Conservation (phyloP, 805 yeast genomes). For the Wickerhamomyces bisporus region DNA sequence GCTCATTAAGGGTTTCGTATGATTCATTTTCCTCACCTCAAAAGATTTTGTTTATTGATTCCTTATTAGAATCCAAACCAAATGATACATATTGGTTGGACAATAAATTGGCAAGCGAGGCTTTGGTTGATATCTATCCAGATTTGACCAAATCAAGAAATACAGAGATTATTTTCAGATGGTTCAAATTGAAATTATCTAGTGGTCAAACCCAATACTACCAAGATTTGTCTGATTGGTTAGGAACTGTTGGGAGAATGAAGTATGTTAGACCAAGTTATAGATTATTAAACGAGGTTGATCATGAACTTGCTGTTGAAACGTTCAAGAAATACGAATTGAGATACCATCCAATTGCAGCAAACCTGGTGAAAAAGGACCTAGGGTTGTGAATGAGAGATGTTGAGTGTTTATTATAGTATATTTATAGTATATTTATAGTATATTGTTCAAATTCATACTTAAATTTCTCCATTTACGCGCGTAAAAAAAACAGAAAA, state of each 20-base stretch:
- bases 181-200: constrained; percentile 62
- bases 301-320: constrained; percentile 55
- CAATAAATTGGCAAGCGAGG: constrained; percentile 28
- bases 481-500: no score
- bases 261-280: constrained; percentile 89
- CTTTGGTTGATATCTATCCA: constrained; percentile 33
- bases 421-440: background rate
- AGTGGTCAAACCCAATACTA: constrained; percentile 45
- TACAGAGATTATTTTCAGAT: constrained; percentile 78
- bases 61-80: constrained; percentile 48
- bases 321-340: constrained; percentile 58
- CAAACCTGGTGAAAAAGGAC: constrained; percentile 79
- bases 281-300: constrained; percentile 56
- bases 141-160: constrained; percentile 48
- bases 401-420: no score
- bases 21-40: constrained; percentile 65
- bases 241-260: constrained; percentile 92
- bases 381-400: constrained; percentile 35
- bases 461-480: no score
- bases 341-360: constrained; percentile 81
- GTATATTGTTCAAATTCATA: no score
- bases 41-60: constrained; percentile 71
- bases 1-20: constrained; percentile 28
- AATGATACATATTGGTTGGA: constrained; percentile 32
- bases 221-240: constrained; percentile 66